phyloP scores from a whole-genome alignment of 2,329 filamentous ascomycete species.

The Xylariaceae sp. region DNA sequence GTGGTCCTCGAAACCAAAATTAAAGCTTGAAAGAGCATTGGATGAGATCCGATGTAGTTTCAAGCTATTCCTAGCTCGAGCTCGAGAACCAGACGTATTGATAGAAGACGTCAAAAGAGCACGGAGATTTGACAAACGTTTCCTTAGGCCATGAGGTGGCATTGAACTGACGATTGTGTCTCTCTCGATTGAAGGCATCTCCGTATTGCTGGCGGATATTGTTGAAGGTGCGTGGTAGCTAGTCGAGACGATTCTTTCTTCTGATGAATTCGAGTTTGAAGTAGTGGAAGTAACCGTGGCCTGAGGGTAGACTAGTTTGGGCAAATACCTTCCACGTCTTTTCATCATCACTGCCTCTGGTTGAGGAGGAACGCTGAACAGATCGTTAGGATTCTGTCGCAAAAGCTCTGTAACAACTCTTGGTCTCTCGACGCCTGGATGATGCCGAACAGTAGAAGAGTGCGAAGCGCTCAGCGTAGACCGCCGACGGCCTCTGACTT shows the following conservation, averaged over 20 bases:
- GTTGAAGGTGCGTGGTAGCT: constrained; percentile 10
- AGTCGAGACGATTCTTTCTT: constrained; percentile 2
- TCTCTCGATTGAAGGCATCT: constrained; percentile 6
- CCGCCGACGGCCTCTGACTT: constrained; percentile 25
- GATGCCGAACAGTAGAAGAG: constrained; percentile 24
- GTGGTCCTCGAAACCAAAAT: constrained; percentile 12
- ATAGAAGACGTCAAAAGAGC: constrained; percentile 19
- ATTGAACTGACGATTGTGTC: constrained; percentile 9
- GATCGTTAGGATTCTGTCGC: constrained; percentile 22
- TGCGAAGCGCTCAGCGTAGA: constrained; percentile 18
- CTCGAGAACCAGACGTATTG: background rate
- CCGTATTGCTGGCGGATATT: constrained; percentile 4
- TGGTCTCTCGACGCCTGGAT: constrained; percentile 16
- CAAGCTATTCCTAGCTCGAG: background rate
- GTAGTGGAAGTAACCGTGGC: background rate
- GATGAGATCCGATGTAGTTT: constrained; percentile 4
- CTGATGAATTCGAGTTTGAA: background rate
- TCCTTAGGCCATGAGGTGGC: constrained; percentile 23
- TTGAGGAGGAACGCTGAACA: constrained; percentile 24
- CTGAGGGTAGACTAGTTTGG: constrained; percentile 6
- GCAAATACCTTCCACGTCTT: constrained; percentile 16
- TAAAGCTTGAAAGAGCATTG: constrained; percentile 11
- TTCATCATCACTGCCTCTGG: constrained; percentile 17
- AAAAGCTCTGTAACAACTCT: constrained; percentile 18
- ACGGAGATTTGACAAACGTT: constrained; percentile 27